These are phyloP conservation scores for Crithidia sp. DNA, from an alignment of 208 protist genomes.

Conservation along the genomic window DNA sequence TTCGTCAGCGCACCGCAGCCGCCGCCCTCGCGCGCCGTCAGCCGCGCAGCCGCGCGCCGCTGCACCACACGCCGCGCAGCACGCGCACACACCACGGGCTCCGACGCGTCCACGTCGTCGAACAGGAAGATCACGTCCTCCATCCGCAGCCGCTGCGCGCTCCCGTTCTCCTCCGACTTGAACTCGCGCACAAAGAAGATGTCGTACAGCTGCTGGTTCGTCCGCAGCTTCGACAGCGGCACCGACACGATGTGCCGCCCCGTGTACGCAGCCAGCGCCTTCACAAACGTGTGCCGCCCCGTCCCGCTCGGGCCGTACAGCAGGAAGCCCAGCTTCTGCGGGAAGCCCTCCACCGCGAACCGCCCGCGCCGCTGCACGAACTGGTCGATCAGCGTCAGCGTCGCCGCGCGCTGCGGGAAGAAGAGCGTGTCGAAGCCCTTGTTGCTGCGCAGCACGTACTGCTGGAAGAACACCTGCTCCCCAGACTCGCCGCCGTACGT, in stretches of 20 bases:
- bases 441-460: slow-evolving; percentile 71
- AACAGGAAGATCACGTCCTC: slow-evolving; percentile 90
- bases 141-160: slow-evolving; percentile 42
- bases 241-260: slow-evolving; percentile 89
- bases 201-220: slow-evolving; percentile 92
- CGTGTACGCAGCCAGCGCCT: slow-evolving; percentile 99
- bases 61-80: slow-evolving; percentile 40
- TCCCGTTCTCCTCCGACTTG: slow-evolving; percentile 36
- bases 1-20: slow-evolving; percentile 25
- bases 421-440: slow-evolving; percentile 91
- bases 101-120: slow-evolving; percentile 81
- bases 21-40: slow-evolving; percentile 25
- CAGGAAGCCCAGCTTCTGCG: slow-evolving; percentile 97
- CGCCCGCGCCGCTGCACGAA: slow-evolving; percentile 76
- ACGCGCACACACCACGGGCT: slow-evolving; percentile 73
- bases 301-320: slow-evolving; percentile 97
- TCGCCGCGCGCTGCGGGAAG: slow-evolving; percentile 70
- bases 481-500: slow-evolving; percentile 21
- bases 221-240: slow-evolving; percentile 67
- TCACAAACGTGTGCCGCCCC: slow-evolving; percentile 98
- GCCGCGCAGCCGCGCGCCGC: slow-evolving; percentile 25
- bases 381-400: slow-evolving; percentile 81
- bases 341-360: slow-evolving; percentile 86
- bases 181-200: slow-evolving; percentile 82
- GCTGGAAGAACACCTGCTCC: slow-evolving; percentile 53